These are phyloP conservation scores for Thermomyces lanuginosus DNA, from an alignment of 2,329 filamentous ascomycete species.

Conservation along the genomic window DNA sequence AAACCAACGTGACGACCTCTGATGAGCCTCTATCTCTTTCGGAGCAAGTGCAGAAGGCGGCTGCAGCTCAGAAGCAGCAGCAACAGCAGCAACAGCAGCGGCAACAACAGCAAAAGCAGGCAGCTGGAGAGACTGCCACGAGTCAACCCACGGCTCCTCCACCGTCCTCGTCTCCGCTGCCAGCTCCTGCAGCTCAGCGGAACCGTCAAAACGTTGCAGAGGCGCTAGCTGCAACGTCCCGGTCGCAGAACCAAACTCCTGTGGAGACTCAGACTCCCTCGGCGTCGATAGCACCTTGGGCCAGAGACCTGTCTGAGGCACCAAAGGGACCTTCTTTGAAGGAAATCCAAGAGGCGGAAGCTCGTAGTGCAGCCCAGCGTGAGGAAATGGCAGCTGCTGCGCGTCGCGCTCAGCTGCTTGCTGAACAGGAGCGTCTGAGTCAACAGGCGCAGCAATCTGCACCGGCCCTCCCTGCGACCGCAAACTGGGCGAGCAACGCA, in stretches of 20 bases:
- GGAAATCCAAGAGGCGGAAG: slow-evolving; percentile 93
- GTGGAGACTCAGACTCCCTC: slow-evolving; percentile 46
- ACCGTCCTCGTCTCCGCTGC: slow-evolving; percentile 63
- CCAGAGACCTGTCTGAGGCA: slow-evolving; percentile 57
- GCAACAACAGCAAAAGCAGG: slow-evolving; percentile 21
- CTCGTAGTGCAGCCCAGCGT: slow-evolving; percentile 75
- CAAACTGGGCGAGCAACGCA: slow-evolving; percentile 67
- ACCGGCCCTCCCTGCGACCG: slow-evolving; percentile 65
- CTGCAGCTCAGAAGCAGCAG: slow-evolving; percentile 25
- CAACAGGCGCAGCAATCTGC: slow-evolving; percentile 46
- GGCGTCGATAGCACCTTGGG: slow-evolving; percentile 86
- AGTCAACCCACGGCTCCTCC: slow-evolving; percentile 48
- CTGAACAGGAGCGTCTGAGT: slow-evolving; percentile 61
- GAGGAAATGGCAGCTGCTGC: slow-evolving; percentile 66
- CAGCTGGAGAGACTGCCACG: slow-evolving; percentile 38
- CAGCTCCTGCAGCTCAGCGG: slow-evolving; percentile 76
- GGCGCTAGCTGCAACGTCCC: slow-evolving; percentile 43
- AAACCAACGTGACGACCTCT: slow-evolving; percentile 9
- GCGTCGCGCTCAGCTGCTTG: slow-evolving; percentile 48
- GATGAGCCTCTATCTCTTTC: slow-evolving; percentile 50
- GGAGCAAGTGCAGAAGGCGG: slow-evolving; percentile 68
- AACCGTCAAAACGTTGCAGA: slow-evolving; percentile 73
- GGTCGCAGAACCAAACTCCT: slow-evolving; percentile 64
- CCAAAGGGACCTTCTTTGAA: slow-evolving; percentile 81
- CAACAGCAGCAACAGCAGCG: slow-evolving; percentile 18